Conservation (phyloP, 352 stramenopile species). For the Phytopythium boreale region DNA sequence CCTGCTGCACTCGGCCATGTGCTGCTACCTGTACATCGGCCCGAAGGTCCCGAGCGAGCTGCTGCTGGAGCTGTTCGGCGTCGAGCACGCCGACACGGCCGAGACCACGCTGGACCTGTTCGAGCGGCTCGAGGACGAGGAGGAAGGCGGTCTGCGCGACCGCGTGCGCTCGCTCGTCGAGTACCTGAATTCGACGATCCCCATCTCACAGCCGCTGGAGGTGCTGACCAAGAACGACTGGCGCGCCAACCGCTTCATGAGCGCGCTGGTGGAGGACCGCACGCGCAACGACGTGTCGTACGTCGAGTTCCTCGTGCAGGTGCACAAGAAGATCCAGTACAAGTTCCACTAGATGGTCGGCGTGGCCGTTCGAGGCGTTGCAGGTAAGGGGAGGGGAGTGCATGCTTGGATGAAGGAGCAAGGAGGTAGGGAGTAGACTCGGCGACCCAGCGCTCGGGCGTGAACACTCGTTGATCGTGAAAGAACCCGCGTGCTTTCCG, state of each 20-base stretch:
- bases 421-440: not conserved
- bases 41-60: slow-evolving; percentile 63
- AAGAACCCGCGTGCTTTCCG: no score
- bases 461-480: no score
- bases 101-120: slow-evolving; percentile 71
- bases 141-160: slow-evolving; percentile 55
- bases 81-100: slow-evolving; percentile 74
- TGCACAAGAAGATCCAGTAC: slow-evolving; percentile 91
- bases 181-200: slow-evolving; percentile 80
- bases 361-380: not conserved
- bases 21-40: slow-evolving; percentile 88
- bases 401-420: no score
- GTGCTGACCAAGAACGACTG: slow-evolving; percentile 86
- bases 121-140: slow-evolving; percentile 55
- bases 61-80: slow-evolving; percentile 80
- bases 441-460: no score
- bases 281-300: slow-evolving; percentile 87
- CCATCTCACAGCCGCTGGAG: slow-evolving; percentile 80
- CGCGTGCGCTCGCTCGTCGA: slow-evolving; percentile 69
- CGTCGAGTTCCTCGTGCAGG: slow-evolving; percentile 87
- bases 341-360: slow-evolving; percentile 64
- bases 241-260: slow-evolving; percentile 83
- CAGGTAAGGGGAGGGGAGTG: no score
- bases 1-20: slow-evolving; percentile 84
- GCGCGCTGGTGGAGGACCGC: slow-evolving; percentile 82